phyloP scores from a whole-genome alignment of 164 flowering plant species.

The Houttuynia cordata region DNA sequence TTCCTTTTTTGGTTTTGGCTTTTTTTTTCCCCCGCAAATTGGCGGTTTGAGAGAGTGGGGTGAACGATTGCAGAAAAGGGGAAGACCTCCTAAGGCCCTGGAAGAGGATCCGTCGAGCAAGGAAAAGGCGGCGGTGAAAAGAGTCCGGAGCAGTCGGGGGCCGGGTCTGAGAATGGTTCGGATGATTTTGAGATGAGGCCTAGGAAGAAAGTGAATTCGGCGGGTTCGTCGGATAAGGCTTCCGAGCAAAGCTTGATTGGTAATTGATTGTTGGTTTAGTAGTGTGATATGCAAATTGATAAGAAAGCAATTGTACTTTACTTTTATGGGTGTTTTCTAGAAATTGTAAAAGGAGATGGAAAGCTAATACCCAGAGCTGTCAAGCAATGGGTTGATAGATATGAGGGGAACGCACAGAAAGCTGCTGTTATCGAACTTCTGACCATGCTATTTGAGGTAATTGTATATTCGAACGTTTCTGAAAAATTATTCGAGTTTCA shows the following conservation, averaged over 20 bases:
- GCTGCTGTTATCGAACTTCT: conserved; percentile 74
- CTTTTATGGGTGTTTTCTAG: conserved; percentile 21
- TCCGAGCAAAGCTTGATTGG: conserved; percentile 42
- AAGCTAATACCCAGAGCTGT: conserved; percentile 57
- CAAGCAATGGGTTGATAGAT: conserved; percentile 74
- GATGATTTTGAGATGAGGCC: conserved; percentile 40
- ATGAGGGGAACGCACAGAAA: conserved; percentile 55
- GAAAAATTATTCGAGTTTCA: too few relatives aligned
- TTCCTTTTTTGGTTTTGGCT: too few relatives aligned
- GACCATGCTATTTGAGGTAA: conserved; percentile 85
- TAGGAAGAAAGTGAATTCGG: conserved; percentile 25
- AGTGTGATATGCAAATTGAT: neutral
- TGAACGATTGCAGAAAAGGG: neutral
- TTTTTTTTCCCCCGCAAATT: too few relatives aligned
- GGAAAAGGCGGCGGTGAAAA: conserved; percentile 10
- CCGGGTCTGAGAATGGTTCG: conserved; percentile 25
- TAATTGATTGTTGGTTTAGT: conserved; percentile 6
- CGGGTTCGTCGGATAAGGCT: conserved; percentile 3
- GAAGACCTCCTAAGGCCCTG: neutral
- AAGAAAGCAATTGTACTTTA: neutral
- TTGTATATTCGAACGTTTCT: neutral
- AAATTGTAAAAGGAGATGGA: conserved; percentile 65
- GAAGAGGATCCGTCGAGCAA: neutral
- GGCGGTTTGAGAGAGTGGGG: neutral
- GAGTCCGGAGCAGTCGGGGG: conserved; percentile 22